phyloP scores from a whole-genome alignment of 2,329 filamentous ascomycete genomes.

The Cryoendolithus antarcticus region DNA sequence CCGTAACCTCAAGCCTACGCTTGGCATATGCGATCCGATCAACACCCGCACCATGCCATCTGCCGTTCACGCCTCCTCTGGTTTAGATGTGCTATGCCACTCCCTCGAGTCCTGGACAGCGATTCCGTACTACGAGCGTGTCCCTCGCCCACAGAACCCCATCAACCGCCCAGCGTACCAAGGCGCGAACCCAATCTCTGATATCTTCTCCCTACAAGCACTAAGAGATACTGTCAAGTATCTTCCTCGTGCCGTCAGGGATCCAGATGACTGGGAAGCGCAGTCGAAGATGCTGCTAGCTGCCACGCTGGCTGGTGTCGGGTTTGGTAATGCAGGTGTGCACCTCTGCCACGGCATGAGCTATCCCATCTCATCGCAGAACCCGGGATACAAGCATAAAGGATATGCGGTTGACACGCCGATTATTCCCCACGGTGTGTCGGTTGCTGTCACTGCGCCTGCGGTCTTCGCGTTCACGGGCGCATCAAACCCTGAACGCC shows the following conservation, averaged over 20 bases:
- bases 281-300: constrained; percentile 94
- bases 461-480: constrained; percentile 91
- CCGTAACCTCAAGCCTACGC: constrained; percentile 84
- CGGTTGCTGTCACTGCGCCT: constrained; percentile 83
- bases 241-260: constrained; percentile 71
- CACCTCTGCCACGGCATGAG: constrained; percentile 89
- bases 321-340: constrained; percentile 94
- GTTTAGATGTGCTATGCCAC: constrained; percentile 91
- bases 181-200: constrained; percentile 92
- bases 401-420: constrained; percentile 69
- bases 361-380: constrained; percentile 92
- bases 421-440: constrained; percentile 92
- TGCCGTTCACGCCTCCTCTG: constrained; percentile 82
- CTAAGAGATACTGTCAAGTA: constrained; percentile 80
- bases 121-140: constrained; percentile 81
- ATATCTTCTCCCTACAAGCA: constrained; percentile 88
- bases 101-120: constrained; percentile 94
- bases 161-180: constrained; percentile 89
- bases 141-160: constrained; percentile 74
- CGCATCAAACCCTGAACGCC: constrained; percentile 81
- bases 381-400: constrained; percentile 74
- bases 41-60: constrained; percentile 96
- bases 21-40: constrained; percentile 74
- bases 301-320: constrained; percentile 84
- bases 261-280: constrained; percentile 84